phyloP scores from a whole-genome alignment of 179 eudicot species.

The Gypsophila paniculata region DNA sequence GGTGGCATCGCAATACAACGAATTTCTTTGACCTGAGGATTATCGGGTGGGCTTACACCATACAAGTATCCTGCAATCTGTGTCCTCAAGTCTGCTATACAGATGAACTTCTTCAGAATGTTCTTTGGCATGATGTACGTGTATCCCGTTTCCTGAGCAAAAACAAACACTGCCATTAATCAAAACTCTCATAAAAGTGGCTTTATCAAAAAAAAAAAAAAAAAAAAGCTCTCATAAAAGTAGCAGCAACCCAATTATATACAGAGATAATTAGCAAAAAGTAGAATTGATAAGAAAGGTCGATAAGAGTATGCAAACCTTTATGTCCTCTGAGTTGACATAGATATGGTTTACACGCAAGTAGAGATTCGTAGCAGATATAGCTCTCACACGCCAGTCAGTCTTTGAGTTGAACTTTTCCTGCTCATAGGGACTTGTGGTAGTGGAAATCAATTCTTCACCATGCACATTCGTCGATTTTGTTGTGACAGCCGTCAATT shows the following conservation, averaged over 20 bases:
- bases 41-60: slow-evolving; percentile 97
- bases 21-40: slow-evolving; percentile 98
- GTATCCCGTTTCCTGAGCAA: slow-evolving; percentile 79
- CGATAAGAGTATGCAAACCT: slow-evolving; percentile 48
- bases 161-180: too few species aligned
- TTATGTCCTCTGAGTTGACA: slow-evolving; percentile 96
- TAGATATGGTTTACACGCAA: slow-evolving; percentile 96
- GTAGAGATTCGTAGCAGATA: slow-evolving; percentile 95
- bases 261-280: too few species aligned
- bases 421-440: slow-evolving; percentile 97
- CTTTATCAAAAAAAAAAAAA: too few species aligned
- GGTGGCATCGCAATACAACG: slow-evolving; percentile 97
- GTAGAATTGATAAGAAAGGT: too few species aligned
- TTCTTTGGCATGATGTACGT: slow-evolving; percentile 99
- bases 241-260: too few species aligned
- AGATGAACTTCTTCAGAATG: slow-evolving; percentile 94
- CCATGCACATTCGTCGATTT: slow-evolving; percentile 95
- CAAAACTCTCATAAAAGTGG: too few species aligned
- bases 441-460: slow-evolving; percentile 81
- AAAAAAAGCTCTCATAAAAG: too few species aligned
- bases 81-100: slow-evolving; percentile 94
- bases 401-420: slow-evolving; percentile 91
- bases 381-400: slow-evolving; percentile 99
- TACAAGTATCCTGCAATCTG: slow-evolving; percentile 93
- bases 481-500: slow-evolving; percentile 87